A percentile compares a stretch with the other conserved stretches of the same genome.
These are phyloP conservation scores for Fraxinus floribunda DNA, from an alignment of 305 asterid genomes.

Conservation along the genomic window DNA sequence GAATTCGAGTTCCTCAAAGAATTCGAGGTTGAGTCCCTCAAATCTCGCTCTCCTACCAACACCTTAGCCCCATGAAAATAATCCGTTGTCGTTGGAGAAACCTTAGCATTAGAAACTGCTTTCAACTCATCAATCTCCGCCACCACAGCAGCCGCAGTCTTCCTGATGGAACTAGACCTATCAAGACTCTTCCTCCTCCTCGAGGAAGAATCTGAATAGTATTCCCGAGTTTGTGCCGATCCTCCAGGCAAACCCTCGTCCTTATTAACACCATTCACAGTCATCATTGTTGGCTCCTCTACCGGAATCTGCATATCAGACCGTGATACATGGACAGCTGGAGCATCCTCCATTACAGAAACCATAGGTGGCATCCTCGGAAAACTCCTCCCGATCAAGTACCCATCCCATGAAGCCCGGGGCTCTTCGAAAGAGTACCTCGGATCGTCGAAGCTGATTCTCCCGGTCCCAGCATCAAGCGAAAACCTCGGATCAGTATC, in stretches of 20 bases:
- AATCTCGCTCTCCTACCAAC: conserved; percentile 43
- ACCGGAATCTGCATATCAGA: conserved; percentile 73
- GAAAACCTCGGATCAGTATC: conserved; percentile 90
- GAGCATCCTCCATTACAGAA: conserved; percentile 77
- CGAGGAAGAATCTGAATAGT: conserved; percentile 72
- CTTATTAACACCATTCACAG: conserved; percentile 27
- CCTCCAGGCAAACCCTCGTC: conserved; percentile 72
- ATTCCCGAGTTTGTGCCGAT: conserved; percentile 74
- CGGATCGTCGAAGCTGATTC: conserved; percentile 85
- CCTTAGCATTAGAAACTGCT: conserved; percentile 54
- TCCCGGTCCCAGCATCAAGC: conserved; percentile 71
- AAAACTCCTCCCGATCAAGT: conserved; percentile 63
- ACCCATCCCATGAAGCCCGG: conserved; percentile 92
- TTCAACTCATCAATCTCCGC: conserved; percentile 82
- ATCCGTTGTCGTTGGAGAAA: conserved; percentile 55
- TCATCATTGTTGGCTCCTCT: conserved; percentile 41
- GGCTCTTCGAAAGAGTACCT: conserved; percentile 91
- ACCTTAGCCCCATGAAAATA: conserved; percentile 49
- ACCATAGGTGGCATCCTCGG: conserved; percentile 79
- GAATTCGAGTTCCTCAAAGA: conserved; percentile 57
- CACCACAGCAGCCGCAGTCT: conserved; percentile 79
- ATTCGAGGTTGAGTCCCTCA: conserved; percentile 52
- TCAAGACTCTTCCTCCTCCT: conserved; percentile 93
- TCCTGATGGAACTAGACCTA: conserved; percentile 82
- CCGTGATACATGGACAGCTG: conserved; percentile 45